Conservation (phyloP, 805 yeast species). For the Isabelozyma rhagii region DNA sequence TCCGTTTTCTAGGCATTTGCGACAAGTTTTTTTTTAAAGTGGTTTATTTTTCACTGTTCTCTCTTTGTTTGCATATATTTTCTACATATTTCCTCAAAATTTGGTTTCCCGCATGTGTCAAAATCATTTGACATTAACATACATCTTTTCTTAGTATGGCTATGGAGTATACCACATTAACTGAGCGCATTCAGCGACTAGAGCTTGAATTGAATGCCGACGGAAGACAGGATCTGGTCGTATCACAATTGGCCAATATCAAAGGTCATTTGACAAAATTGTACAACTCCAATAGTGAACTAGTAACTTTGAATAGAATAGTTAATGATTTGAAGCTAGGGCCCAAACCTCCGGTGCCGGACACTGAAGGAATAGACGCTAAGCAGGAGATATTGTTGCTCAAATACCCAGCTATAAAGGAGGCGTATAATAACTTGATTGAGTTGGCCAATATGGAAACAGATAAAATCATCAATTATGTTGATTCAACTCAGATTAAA, state of each 20-base stretch:
- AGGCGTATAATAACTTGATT: constrained; percentile 16
- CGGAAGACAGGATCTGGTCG: constrained; percentile 5
- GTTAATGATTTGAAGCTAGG: constrained; percentile 16
- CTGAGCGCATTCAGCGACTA: background rate
- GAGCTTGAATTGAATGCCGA: constrained; percentile 6
- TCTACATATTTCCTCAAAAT: too few relatives aligned
- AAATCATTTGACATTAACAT: constrained; percentile 6
- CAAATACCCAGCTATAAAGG: constrained; percentile 17
- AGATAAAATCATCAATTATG: constrained; percentile 15
- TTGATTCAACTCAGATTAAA: constrained; percentile 12
- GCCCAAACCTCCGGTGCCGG: constrained; percentile 5
- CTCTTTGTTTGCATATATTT: too few relatives aligned
- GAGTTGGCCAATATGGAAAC: constrained; percentile 21
- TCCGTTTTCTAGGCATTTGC: too few relatives aligned
- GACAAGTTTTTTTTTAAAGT: too few relatives aligned
- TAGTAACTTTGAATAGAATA: constrained; percentile 13
- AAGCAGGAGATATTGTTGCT: constrained; percentile 19
- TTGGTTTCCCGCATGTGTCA: background rate
- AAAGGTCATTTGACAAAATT: constrained; percentile 8
- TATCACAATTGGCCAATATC: constrained; percentile 11
- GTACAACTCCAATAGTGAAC: constrained; percentile 15
- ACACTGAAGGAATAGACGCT: constrained; percentile 1
- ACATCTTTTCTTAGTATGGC: constrained; percentile 1
- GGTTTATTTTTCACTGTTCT: too few relatives aligned
- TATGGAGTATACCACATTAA: background rate